A percentile compares a stretch with the other conserved stretches of the same genome.
Conservation (phyloP, 2,329 filamentous ascomycete genomes). For the Claviceps monticola region DNA sequence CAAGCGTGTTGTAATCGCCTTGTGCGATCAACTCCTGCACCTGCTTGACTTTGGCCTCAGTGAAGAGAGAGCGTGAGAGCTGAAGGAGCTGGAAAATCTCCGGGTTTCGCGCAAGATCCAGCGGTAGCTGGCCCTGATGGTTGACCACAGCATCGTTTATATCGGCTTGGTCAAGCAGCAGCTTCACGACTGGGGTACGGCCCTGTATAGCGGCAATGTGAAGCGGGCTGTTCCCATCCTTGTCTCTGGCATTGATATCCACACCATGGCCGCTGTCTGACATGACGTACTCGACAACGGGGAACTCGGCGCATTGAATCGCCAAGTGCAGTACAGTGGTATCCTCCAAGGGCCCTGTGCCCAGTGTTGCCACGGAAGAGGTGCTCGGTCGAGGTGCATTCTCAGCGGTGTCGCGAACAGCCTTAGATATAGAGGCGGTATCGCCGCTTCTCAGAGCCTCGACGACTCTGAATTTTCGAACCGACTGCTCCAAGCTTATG, state of each 20-base stretch:
- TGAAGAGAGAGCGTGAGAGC: conserved; percentile 75
- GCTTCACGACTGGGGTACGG: conserved; percentile 62
- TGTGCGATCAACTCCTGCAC: conserved; percentile 65
- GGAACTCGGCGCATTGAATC: conserved; percentile 85
- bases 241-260: conserved; percentile 81
- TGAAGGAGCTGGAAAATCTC: conserved; percentile 95
- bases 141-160: conserved; percentile 87
- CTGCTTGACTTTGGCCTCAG: conserved; percentile 72
- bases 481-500: conserved; percentile 72
- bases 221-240: conserved; percentile 86
- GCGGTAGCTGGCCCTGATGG: conserved; percentile 66
- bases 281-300: conserved; percentile 89
- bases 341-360: conserved; percentile 47
- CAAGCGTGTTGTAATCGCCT: conserved; percentile 63
- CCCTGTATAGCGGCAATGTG: conserved; percentile 79
- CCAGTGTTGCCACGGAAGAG: conserved; percentile 34
- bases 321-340: conserved; percentile 87
- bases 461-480: conserved; percentile 86
- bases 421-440: conserved; percentile 76
- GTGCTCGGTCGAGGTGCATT: conserved; percentile 40
- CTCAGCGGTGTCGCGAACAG: conserved; percentile 54
- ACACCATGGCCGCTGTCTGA: conserved; percentile 54
- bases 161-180: conserved; percentile 66
- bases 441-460: conserved; percentile 86
- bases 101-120: conserved; percentile 80